Base-by-base conservation (phyloP, 768 basidiomycete genomes). In the Mycena epipterygia region DNA sequence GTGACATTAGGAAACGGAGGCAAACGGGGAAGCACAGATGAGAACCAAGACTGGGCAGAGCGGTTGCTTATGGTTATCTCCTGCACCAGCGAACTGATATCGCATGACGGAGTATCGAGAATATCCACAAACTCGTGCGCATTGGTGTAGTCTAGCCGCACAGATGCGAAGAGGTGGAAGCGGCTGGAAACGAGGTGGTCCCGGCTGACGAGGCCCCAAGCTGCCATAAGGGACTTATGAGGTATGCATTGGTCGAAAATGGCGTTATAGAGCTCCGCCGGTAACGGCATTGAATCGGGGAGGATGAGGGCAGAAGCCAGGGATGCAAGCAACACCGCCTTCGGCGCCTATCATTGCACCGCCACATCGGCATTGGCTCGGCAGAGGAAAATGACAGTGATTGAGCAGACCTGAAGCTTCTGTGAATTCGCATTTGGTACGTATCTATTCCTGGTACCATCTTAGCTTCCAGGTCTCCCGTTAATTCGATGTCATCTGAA, bases 121-220 rank as follows among this genome's bases (percentile, higher is more conserved):
- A 62, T 48, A 2, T 49, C 23, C 2, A 33, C 46, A 29, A 62
- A 62, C 12, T 49, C 33, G 19, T 49, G 12, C 3, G 46, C 48
- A 33, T 62, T 62, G 48, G n/a, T 9, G 46, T 46, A 32, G 8
- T 62, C 44, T 3, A 62, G 44, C 21, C 23, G 46, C n/a, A 49
- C 60, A 21, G 60, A 23, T 2, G 60, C 33, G 46, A 62, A 62
- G 46, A 62, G n/a, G 23, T 62, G 46, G 23, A 37, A 62, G 23
- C 60, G 17, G 32, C 44, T 62, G 4, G 46, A 49, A 35, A 62
- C 25, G 46, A 62, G 32, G 35, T 62, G 46, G 5, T 62, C 32
- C 11, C 16, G 23, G 46, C 60, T 62, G 23, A 62, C 60, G 33
- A 62, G 60, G 30, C 60, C 41, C 60, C 60, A 62, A 23, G 60